Conservation (phyloP, 768 basidiomycete genomes). For the Terana coerulea region DNA sequence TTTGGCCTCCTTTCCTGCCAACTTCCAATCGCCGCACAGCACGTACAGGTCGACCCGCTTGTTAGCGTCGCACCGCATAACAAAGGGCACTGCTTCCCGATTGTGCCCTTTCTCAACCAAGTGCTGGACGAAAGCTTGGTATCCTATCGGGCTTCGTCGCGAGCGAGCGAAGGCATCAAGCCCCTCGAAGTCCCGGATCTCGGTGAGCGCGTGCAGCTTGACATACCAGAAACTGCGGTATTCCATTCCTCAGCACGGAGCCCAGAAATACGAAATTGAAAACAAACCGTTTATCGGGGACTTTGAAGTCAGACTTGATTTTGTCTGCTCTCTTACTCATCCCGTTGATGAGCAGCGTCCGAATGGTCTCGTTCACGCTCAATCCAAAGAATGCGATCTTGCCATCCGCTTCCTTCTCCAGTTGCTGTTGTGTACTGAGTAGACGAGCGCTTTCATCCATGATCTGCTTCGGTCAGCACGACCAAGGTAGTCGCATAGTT, state of each 20-base stretch:
- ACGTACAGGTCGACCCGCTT: constrained; percentile 86
- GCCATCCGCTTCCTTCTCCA: constrained; percentile 81
- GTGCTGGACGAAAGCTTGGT: constrained; percentile 84
- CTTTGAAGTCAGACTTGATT: constrained; percentile 84
- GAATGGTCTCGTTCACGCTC: constrained; percentile 86
- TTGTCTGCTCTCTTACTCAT: constrained; percentile 88
- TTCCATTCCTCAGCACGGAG: too few relatives aligned
- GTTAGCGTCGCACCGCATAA: constrained; percentile 79
- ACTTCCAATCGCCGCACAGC: constrained; percentile 85
- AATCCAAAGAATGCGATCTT: constrained; percentile 78
- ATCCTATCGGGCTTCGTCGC: constrained; percentile 92
- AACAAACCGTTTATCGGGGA: constrained; percentile 87
- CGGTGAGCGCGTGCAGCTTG: constrained; percentile 80
- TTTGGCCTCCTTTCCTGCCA: constrained; percentile 87
- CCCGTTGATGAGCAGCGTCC: constrained; percentile 69
- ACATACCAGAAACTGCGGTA: constrained; percentile 83
- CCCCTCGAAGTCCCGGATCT: constrained; percentile 79
- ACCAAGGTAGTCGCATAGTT: not conserved
- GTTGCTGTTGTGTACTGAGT: constrained; percentile 76
- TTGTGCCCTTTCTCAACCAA: constrained; percentile 69
- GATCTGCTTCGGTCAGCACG: constrained; percentile 53
- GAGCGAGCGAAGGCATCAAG: constrained; percentile 84
- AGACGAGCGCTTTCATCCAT: constrained; percentile 81
- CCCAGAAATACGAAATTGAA: too few relatives aligned
- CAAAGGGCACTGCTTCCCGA: constrained; percentile 75